These are phyloP conservation scores for Prunus mume DNA, from an alignment of 306 rosid genomes.

Conservation along the genomic window DNA sequence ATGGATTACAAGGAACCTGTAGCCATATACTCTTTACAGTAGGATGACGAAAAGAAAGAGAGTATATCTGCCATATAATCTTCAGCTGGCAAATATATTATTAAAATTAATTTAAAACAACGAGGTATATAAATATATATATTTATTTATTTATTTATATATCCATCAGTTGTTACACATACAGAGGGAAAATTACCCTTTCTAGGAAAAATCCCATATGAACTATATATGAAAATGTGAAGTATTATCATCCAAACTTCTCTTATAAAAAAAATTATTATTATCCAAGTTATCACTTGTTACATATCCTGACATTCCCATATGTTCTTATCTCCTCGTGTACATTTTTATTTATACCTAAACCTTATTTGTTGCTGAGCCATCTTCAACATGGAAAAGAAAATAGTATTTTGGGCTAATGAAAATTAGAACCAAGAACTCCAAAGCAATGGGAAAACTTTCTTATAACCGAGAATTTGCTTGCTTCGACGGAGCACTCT, in stretches of 20 bases:
- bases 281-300: conserved; percentile 5
- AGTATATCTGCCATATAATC: too few relatives aligned
- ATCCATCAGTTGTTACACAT: background rate
- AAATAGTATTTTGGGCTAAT: background rate
- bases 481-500: conserved; percentile 37
- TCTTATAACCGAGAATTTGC: conserved; percentile 42
- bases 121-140: background rate
- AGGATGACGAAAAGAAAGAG: too few relatives aligned
- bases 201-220: background rate
- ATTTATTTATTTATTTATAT: too few relatives aligned
- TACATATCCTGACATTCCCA: background rate
- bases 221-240: background rate
- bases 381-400: background rate
- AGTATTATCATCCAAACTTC: background rate
- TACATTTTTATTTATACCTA: too few relatives aligned
- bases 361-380: background rate
- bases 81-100: too few relatives aligned
- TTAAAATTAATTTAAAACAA: too few relatives aligned
- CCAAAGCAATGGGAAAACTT: background rate
- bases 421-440: background rate
- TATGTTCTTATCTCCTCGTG: background rate
- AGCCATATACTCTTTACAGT: too few relatives aligned
- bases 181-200: background rate
- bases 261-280: background rate
- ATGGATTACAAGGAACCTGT: too few relatives aligned